A percentile compares a stretch with the other conserved stretches of the same genome.
phyloP scores from a whole-genome alignment of 176 grass and related monocot genomes.

The Calamus simplicifolius region DNA sequence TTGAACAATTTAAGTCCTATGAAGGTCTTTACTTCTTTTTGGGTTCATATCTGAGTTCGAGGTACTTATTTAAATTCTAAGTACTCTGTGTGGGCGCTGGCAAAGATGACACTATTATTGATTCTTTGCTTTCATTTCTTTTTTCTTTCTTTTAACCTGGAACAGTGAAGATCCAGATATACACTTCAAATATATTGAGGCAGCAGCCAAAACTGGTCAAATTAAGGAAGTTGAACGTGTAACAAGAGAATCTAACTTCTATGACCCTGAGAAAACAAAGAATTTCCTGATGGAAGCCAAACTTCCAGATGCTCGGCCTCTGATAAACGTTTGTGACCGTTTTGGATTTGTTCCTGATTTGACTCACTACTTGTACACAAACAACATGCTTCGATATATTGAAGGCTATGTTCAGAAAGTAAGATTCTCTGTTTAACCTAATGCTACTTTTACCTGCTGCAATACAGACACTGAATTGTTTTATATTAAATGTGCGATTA shows the following conservation, averaged over 20 bases:
- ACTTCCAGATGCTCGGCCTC: slow-evolving; percentile 79
- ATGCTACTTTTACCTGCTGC: not conserved
- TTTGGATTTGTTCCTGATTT: slow-evolving; percentile 96
- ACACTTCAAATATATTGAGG: slow-evolving; percentile 96
- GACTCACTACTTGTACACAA: slow-evolving; percentile 90
- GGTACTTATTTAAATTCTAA: slow-evolving; percentile 33
- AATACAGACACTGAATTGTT: too few species aligned
- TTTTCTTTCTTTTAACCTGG: slow-evolving; percentile 5
- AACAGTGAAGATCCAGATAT: slow-evolving; percentile 89
- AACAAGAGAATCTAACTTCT: slow-evolving; percentile 96
- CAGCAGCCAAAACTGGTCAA: slow-evolving; percentile 90
- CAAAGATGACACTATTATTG: not conserved
- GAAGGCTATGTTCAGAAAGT: slow-evolving; percentile 99
- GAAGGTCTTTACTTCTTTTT: slow-evolving; percentile 98
- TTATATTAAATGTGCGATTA: too few species aligned
- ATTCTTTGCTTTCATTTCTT: slow-evolving; percentile 9
- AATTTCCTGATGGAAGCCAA: slow-evolving; percentile 99
- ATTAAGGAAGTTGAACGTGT: slow-evolving; percentile 99
- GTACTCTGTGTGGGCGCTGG: too few species aligned
- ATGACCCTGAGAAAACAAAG: slow-evolving; percentile 93
- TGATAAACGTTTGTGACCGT: slow-evolving; percentile 97
- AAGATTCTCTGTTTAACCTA: slow-evolving; percentile 17
- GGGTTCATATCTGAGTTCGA: slow-evolving; percentile 93
- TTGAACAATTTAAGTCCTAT: slow-evolving; percentile 99
- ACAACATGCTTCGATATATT: slow-evolving; percentile 93